These are phyloP conservation scores for Astrothelium subdiscretum DNA, from an alignment of 495 filamentous ascomycete genomes.

Conservation along the genomic window DNA sequence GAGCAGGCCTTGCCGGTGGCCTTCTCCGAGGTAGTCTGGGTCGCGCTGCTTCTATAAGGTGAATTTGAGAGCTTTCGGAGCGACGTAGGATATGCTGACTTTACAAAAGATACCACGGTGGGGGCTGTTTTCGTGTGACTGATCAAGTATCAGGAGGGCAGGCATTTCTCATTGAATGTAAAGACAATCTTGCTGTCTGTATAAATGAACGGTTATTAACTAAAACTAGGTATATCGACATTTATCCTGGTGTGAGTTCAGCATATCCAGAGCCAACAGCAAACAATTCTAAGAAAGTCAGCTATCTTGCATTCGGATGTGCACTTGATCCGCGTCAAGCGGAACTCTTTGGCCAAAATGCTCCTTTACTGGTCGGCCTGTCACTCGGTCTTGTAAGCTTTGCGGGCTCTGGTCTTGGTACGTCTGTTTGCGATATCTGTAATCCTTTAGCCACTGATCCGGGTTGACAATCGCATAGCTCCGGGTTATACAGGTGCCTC, in stretches of 20 bases:
- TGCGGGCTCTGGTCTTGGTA: not conserved
- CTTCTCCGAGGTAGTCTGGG: slow-evolving; percentile 29
- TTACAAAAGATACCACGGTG: slow-evolving; percentile 20
- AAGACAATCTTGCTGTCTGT: not conserved
- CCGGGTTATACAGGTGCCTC: not conserved
- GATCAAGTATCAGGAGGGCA: not conserved
- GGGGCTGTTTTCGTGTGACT: slow-evolving; percentile 25
- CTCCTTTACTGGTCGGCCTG: not conserved
- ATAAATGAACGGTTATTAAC: not conserved
- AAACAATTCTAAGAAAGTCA: not conserved
- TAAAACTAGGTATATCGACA: not conserved
- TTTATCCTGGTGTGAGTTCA: not conserved
- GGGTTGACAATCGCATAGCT: not conserved
- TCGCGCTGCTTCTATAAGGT: not conserved
- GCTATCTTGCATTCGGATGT: not conserved
- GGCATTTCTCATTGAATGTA: not conserved
- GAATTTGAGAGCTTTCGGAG: slow-evolving; percentile 10
- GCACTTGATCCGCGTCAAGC: not conserved
- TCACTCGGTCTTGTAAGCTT: not conserved
- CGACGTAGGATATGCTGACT: slow-evolving; percentile 7
- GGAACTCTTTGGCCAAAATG: not conserved
- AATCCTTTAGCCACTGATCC: not conserved
- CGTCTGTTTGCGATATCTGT: not conserved
- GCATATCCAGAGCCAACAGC: not conserved
- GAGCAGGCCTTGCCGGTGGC: slow-evolving; percentile 36